These are phyloP conservation scores for Argentina anserina DNA, from an alignment of 306 rosid genomes.

Conservation along the genomic window DNA sequence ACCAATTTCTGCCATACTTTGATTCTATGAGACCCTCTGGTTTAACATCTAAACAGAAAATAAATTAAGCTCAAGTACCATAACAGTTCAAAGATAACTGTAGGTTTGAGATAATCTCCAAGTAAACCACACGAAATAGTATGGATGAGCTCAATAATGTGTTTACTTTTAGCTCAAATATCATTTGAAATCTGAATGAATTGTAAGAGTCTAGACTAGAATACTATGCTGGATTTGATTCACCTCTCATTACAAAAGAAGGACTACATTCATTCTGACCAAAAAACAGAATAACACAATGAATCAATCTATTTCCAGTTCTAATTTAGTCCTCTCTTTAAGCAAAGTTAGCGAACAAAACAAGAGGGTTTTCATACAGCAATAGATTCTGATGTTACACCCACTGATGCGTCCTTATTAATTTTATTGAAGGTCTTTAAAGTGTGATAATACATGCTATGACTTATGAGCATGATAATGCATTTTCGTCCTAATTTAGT, in stretches of 20 bases:
- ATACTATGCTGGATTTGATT: neutral
- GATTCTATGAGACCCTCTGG: constrained; percentile 1
- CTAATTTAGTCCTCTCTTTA: neutral
- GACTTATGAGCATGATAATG: neutral
- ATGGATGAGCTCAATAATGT: neutral
- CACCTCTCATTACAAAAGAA: neutral
- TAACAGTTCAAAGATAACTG: neutral
- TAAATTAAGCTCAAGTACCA: neutral
- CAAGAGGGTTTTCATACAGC: neutral
- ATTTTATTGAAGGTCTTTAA: too few relatives aligned
- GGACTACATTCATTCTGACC: neutral
- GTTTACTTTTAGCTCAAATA: neutral
- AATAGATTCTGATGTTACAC: neutral
- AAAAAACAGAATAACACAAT: neutral
- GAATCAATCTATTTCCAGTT: too few relatives aligned
- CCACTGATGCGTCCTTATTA: neutral
- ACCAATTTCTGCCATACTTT: neutral
- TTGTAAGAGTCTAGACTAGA: neutral
- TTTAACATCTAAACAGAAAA: neutral
- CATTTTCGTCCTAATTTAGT: neutral
- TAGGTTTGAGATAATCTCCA: neutral
- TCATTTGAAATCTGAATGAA: neutral
- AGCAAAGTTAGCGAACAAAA: neutral
- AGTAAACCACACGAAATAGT: neutral
- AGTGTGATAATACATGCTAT: neutral